Base-by-base conservation (phyloP, 2,329 filamentous ascomycete species). In the Fusarium sp. region DNA sequence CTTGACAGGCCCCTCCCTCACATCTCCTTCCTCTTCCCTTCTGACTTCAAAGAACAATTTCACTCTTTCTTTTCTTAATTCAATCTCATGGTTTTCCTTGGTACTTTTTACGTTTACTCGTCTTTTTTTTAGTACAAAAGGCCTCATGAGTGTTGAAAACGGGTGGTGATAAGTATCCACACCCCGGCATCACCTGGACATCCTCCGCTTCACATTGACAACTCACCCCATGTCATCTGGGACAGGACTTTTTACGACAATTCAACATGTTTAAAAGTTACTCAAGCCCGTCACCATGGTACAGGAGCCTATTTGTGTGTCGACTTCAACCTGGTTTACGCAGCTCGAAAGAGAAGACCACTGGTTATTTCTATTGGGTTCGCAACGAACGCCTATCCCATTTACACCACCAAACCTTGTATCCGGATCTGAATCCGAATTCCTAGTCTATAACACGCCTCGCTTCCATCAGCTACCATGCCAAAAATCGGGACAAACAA, bases 1-100 rank as follows among this genome's bases (percentile, higher is more conserved):
- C 71, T 75, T 71, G 74, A 74, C 74, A 69, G 57, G 56, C 64
- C 72, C 72, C 72, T 70, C 62, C 58, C 68, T 62, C 60, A 58
- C 67, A 49, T 70, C 56, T 61, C 56, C 52, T 55, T 53, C 61
- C 19, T 70, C 67, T 57, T 59, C 48, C 55, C 46, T 60, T 53
- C 54, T 56, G 50, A 57, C 60, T 60, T 65, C 43, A 43, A 50
- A 50, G 50, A 25, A 50, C 44, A 31, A 57, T 28, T 19, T 60
- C 14, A 51, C 19, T 63, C 41, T 45, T 25, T 62, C 43, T 37
- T 30, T 53, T 50, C 31, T n/a, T 13, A 42, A 23, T 34, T 21
- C 30, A 51, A n/a, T 21, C 55, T 55, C 31, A 39, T 51, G 41
- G 21, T 28, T n/a, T 58, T 45, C 44, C 42, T 28, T 69, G 34